Evolutionary conservation across 2,329 filamentous ascomycete species (phyloP).

Genomic region (Lachnellula arida): DNA sequence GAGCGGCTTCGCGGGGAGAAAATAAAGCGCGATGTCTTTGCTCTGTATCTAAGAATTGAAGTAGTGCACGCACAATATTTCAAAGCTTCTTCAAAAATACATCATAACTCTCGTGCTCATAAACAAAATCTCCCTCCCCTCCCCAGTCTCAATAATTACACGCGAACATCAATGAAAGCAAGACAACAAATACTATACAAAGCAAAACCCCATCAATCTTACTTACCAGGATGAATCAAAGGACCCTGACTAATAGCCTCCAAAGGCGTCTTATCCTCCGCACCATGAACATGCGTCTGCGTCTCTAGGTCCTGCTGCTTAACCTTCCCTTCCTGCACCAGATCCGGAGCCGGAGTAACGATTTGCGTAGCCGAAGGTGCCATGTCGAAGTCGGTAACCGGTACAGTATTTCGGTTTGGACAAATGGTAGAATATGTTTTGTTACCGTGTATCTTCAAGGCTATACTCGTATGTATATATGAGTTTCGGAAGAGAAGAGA

Average conservation of each 20-base stretch:
- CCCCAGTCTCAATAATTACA: no score
- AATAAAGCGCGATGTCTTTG: not conserved
- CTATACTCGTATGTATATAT: not conserved
- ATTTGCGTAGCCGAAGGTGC: constrained; percentile 15
- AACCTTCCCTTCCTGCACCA: not conserved
- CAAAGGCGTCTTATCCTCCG: constrained; percentile 28
- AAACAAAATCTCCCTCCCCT: not conserved
- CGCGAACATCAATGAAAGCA: no score
- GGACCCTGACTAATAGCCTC: constrained; percentile 32
- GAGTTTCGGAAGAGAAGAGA: not conserved
- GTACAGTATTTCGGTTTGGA: no score
- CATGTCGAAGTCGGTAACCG: constrained; percentile 1
- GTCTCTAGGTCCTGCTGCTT: constrained; percentile 2
- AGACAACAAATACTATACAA: not conserved
- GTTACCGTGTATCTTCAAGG: no score
- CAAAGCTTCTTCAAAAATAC: not conserved
- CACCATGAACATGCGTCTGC: constrained; percentile 24
- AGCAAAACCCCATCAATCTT: constrained; percentile 1
- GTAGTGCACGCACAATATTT: no score
- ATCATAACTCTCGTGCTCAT: not conserved
- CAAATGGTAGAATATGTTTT: no score
- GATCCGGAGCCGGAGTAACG: not conserved
- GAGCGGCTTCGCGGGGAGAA: not conserved
- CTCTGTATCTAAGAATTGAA: no score
- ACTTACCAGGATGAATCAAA: constrained; percentile 27